Conservation (phyloP, 176 grass and related monocot genomes). For the Puccinellia tenuiflora region DNA sequence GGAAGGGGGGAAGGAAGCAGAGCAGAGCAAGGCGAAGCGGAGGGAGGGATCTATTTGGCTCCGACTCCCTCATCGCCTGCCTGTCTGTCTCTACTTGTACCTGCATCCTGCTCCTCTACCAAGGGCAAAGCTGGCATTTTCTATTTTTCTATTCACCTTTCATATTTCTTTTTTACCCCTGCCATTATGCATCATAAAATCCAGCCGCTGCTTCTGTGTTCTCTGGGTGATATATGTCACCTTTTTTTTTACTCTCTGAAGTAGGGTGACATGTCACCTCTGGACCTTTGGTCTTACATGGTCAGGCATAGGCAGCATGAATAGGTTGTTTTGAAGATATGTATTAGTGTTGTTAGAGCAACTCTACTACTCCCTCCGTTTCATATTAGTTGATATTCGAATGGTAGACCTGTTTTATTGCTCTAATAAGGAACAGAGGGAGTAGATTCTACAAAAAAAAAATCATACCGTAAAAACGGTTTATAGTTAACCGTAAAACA, state of each 20-base stretch:
- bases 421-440: no score
- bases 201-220: not conserved
- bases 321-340: no score
- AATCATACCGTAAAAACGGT: no score
- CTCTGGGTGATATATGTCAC: not conserved
- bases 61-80: not conserved
- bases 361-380: no score
- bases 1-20: not conserved
- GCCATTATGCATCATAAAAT: not conserved
- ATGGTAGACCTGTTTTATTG: no score
- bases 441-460: no score
- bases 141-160: not conserved
- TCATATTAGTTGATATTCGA: no score
- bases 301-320: no score
- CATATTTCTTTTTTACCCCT: not conserved
- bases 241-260: not conserved
- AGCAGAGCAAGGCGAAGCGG: not conserved
- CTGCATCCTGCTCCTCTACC: not conserved
- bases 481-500: no score
- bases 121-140: not conserved
- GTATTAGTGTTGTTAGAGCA: no score
- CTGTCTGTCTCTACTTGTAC: constrained; percentile 19
- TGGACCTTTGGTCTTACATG: not conserved
- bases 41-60: constrained; percentile 1
- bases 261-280: not conserved